Percentiles rank a stretch among this genome's conserved stretches.
Conservation (phyloP, 768 basidiomycete species). For the Collybia sp. region DNA sequence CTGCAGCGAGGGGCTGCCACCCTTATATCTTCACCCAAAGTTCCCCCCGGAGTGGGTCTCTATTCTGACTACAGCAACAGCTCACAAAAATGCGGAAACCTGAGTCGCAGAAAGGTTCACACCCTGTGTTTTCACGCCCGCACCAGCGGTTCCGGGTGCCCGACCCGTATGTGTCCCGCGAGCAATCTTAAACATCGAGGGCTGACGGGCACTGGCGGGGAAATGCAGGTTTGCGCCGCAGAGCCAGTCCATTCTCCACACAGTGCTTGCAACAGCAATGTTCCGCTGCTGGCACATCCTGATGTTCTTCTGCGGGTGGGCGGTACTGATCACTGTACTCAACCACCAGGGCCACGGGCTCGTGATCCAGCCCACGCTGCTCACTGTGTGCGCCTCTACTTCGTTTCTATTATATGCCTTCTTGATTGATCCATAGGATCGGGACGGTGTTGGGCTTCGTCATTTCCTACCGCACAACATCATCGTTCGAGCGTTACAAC, state of each 20-base stretch:
- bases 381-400: constrained; percentile 54
- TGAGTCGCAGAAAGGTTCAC: neutral
- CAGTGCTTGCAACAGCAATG: constrained; percentile 37
- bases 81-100: no score
- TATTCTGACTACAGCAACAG: no score
- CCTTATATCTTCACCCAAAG: no score
- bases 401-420: constrained; percentile 17
- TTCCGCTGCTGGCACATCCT: constrained; percentile 68
- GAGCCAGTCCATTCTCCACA: constrained; percentile 32
- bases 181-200: neutral
- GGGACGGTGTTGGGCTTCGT: constrained; percentile 75
- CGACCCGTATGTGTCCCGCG: constrained; percentile 30
- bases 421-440: constrained; percentile 27
- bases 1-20: no score
- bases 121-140: neutral
- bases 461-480: constrained; percentile 67
- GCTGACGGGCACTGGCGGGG: neutral
- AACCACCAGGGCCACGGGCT: constrained; percentile 39
- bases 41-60: no score
- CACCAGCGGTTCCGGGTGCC: constrained; percentile 31
- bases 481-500: constrained; percentile 74
- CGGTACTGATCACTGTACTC: constrained; percentile 50
- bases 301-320: constrained; percentile 60
- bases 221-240: constrained; percentile 30
- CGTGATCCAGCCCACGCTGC: constrained; percentile 45